Base-by-base conservation (phyloP, 192 early-diverging fungal species). In the Umbelopsis sp. region DNA sequence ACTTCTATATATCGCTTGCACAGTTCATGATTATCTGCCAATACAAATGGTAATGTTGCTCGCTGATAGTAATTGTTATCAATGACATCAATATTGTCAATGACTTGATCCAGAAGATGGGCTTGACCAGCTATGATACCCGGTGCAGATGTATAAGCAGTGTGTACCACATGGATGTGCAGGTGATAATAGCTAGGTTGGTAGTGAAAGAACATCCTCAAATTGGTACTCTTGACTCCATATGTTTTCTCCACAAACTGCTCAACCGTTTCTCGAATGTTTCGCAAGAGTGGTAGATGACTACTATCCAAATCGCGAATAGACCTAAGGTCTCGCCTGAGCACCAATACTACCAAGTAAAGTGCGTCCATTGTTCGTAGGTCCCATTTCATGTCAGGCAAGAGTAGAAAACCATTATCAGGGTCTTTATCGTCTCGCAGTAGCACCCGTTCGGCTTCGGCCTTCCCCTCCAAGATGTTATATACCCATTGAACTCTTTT, bases 361-460 rank as follows among this genome's bases (percentile, higher is more conserved):
- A 94, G 77, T 20, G 74, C 85, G 17, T 90, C 85, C 4, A 86
- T 44, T 9, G 83, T 87, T 4, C 77, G 65, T 3, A 76, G 78
- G 69, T 94, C 92, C 93, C 93, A 94, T 69, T 94, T 94, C 89
- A 89, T 87, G 65, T 94, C 93, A 2, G 93, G 93, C 25, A 92
- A 73, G 4, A 94, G 73, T 26, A 94, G 73, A 80, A 94, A 94
- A 17, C 93, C 93, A 17, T 67, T 81, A 43, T 84, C 78, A 2
- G 81, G 80, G 41, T 89, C 85, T 10, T 77, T 70, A 73, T 87
- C 88, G 2, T 62, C 56, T 26, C 86, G 86, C 49, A 84, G 83
- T 17, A 94, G 50, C 34, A 94, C 83, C 54, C 82, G 86, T 32
- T 92, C 90, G 12, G 81, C 65, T 49, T 94, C 93, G 24, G 82